phyloP scores from a whole-genome alignment of 805 yeast genomes.

The Maudiozyma pseudohumilis region DNA sequence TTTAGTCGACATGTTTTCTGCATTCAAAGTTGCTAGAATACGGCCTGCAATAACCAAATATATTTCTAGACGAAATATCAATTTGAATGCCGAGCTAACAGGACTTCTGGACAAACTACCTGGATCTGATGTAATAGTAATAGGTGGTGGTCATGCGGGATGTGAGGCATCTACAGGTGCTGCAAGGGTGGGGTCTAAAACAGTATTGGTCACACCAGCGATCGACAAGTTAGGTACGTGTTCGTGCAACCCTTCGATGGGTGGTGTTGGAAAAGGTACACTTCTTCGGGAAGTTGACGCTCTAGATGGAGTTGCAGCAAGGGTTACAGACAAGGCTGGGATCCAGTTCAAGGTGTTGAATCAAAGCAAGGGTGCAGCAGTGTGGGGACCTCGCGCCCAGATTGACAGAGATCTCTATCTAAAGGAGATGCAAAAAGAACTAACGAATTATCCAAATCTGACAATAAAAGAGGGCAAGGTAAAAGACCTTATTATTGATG shows the following conservation, averaged over 20 bases:
- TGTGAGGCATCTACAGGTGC: slow-evolving; percentile 94
- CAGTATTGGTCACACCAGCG: slow-evolving; percentile 61
- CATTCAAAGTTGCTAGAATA: too few species aligned
- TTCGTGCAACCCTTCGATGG: slow-evolving; percentile 95
- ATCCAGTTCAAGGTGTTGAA: slow-evolving; percentile 83
- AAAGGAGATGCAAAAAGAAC: slow-evolving; percentile 63
- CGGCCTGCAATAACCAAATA: too few species aligned
- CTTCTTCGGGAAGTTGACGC: slow-evolving; percentile 90
- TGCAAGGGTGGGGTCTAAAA: slow-evolving; percentile 65
- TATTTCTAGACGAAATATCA: not conserved
- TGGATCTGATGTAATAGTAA: slow-evolving; percentile 51
- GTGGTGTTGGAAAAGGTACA: slow-evolving; percentile 97
- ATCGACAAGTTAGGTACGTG: slow-evolving; percentile 78
- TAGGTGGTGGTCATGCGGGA: slow-evolving; percentile 99
- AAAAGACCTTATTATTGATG: slow-evolving; percentile 66
- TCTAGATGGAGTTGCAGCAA: slow-evolving; percentile 80
- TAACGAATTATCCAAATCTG: slow-evolving; percentile 47
- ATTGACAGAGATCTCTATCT: slow-evolving; percentile 78
- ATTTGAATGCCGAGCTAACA: slow-evolving; percentile 10
- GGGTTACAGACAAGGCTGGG: slow-evolving; percentile 87
- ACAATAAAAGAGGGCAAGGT: slow-evolving; percentile 59
- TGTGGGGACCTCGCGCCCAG: slow-evolving; percentile 97
- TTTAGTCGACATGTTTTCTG: too few species aligned
- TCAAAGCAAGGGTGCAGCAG: slow-evolving; percentile 82
- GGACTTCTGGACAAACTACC: slow-evolving; percentile 7